Evolutionary conservation across 148 eudicot genomes (phyloP).

Genomic region (Amaranthus hypochondriacus): DNA sequence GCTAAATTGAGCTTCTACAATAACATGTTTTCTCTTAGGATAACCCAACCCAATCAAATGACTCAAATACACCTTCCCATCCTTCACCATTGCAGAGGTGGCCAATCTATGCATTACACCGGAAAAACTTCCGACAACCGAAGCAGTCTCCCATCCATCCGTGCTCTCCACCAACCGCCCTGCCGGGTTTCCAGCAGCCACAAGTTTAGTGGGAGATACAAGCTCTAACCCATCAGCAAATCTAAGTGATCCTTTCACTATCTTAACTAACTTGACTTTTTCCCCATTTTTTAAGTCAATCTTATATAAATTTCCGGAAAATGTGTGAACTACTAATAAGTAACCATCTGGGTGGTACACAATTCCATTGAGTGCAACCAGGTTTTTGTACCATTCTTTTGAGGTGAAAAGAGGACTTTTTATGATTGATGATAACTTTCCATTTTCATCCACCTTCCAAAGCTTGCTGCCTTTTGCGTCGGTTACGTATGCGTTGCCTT

Average conservation of each 20-base stretch:
- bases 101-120: conserved; percentile 55
- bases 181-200: conserved; percentile 61
- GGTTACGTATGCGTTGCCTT: conserved; percentile 82
- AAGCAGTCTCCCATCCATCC: conserved; percentile 70
- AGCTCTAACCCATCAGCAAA: conserved; percentile 78
- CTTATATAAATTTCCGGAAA: conserved; percentile 64
- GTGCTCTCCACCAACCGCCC: conserved; percentile 59
- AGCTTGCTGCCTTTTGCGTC: conserved; percentile 62
- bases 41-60: conserved; percentile 73
- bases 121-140: conserved; percentile 37
- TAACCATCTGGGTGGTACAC: conserved; percentile 78
- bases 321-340: conserved; percentile 66
- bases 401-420: conserved; percentile 67
- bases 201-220: conserved; percentile 59
- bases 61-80: conserved; percentile 66
- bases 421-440: conserved; percentile 41
- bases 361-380: conserved; percentile 74
- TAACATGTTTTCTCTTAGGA: conserved; percentile 73
- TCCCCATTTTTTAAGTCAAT: conserved; percentile 32
- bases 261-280: conserved; percentile 39
- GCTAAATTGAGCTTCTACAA: conserved; percentile 67
- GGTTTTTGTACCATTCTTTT: conserved; percentile 66
- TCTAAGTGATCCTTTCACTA: conserved; percentile 37
- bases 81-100: conserved; percentile 69
- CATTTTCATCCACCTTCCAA: conserved; percentile 62